A percentile compares a stretch with the other conserved stretches of the same genome.
These are phyloP conservation scores for Colletotrichum tropicicola DNA, from an alignment of 2,329 filamentous ascomycete genomes.

Conservation along the genomic window DNA sequence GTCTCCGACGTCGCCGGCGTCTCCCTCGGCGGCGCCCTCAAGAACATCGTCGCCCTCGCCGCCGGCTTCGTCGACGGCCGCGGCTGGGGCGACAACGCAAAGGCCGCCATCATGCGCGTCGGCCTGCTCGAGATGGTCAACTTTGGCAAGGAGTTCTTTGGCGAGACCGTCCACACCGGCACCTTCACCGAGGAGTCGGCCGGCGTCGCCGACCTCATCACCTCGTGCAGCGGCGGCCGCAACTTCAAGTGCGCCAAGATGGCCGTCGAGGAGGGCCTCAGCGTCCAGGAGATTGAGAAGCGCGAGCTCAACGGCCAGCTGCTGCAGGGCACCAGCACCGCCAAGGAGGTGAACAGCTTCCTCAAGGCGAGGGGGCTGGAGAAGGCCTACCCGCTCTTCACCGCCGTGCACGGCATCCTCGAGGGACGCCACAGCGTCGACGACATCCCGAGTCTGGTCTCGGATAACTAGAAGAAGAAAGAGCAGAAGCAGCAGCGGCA, in stretches of 20 bases:
- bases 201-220: constrained; percentile 95
- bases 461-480: constrained; percentile 34
- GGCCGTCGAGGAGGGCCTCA: constrained; percentile 80
- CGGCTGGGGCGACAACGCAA: constrained; percentile 98
- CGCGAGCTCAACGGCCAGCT: constrained; percentile 96
- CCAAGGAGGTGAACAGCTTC: constrained; percentile 90
- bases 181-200: constrained; percentile 98
- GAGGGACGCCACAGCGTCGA: constrained; percentile 80
- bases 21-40: constrained; percentile 91
- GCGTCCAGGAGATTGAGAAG: constrained; percentile 87
- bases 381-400: constrained; percentile 90
- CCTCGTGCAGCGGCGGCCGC: constrained; percentile 88
- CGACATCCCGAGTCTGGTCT: constrained; percentile 79
- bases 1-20: constrained; percentile 96
- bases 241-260: constrained; percentile 96
- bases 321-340: constrained; percentile 92
- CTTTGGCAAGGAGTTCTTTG: constrained; percentile 94
- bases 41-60: constrained; percentile 95
- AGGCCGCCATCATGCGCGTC: constrained; percentile 97
- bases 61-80: constrained; percentile 95
- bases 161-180: constrained; percentile 77
- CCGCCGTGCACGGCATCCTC: constrained; percentile 83
- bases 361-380: constrained; percentile 81
- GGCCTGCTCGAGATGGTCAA: constrained; percentile 96
- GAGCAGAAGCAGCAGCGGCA: too few relatives aligned